Evolutionary conservation across 768 basidiomycete genomes (phyloP).

Genomic region (Rhodotorula graminis): DNA sequence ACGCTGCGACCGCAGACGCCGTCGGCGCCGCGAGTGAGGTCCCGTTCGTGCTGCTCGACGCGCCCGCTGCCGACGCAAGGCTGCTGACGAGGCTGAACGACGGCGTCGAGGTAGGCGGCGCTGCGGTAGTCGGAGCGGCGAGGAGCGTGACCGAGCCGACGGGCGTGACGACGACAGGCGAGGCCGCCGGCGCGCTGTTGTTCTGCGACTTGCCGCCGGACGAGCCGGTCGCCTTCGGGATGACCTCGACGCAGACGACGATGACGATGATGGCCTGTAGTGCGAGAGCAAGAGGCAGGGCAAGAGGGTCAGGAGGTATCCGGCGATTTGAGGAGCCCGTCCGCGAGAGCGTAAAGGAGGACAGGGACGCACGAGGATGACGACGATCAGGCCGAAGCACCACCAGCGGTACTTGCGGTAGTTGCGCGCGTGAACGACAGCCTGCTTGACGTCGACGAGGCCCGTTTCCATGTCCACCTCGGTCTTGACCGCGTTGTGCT

Average conservation of each 20-base stretch:
- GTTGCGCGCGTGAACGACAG: slow-evolving; percentile 73
- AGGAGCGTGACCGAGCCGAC: too few species aligned
- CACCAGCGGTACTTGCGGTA: slow-evolving; percentile 96
- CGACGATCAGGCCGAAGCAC: slow-evolving; percentile 66
- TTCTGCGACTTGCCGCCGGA: not conserved
- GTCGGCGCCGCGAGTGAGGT: not conserved
- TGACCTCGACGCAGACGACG: slow-evolving; percentile 14
- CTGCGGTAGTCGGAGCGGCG: not conserved
- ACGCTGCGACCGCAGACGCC: too few species aligned
- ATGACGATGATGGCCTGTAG: slow-evolving; percentile 7
- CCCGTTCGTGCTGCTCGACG: not conserved
- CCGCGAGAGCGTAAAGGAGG: not conserved
- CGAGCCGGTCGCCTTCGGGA: not conserved
- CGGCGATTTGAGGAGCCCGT: too few species aligned
- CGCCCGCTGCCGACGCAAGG: not conserved
- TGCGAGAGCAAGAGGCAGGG: too few species aligned
- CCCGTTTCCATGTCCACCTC: slow-evolving; percentile 65
- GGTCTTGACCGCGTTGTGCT: slow-evolving; percentile 60
- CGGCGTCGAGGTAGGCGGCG: not conserved
- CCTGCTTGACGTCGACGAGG: slow-evolving; percentile 71
- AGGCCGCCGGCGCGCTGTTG: not conserved
- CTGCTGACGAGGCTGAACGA: not conserved
- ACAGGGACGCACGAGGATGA: slow-evolving; percentile 52
- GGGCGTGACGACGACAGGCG: not conserved
- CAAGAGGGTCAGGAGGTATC: not conserved